A percentile compares a stretch with the other conserved stretches of the same genome.
Conservation (phyloP, 352 stramenopile genomes). For the Pythium grandisporangium region DNA sequence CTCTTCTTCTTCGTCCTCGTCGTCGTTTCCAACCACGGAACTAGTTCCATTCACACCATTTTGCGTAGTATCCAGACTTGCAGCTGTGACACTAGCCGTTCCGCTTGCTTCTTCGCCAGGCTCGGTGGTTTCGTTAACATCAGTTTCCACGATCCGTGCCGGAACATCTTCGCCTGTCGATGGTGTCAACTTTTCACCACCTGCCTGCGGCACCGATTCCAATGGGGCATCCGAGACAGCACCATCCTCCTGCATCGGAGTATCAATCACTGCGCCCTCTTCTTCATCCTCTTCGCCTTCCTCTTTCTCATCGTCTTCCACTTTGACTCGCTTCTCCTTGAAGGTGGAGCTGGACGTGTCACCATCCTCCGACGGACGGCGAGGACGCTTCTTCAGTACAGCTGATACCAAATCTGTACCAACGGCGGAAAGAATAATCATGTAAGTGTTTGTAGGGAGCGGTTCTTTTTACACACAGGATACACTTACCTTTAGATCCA, state of each 20-base stretch:
- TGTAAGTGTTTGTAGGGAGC: no score
- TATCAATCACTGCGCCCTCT: neutral
- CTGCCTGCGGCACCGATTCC: no score
- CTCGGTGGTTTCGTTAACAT: constrained; percentile 5
- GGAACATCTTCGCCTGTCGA: no score
- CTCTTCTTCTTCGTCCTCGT: constrained; percentile 9
- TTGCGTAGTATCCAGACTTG: no score
- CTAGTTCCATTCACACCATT: no score
- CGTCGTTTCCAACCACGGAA: no score
- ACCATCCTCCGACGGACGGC: constrained; percentile 19
- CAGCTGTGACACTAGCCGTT: neutral
- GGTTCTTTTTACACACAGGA: neutral
- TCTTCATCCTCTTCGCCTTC: constrained; percentile 13
- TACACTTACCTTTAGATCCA: constrained; percentile 9
- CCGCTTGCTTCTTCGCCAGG: neutral
- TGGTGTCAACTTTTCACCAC: no score
- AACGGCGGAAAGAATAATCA: no score
- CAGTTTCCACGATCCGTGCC: no score
- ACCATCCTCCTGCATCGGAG: neutral
- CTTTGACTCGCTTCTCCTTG: constrained; percentile 12
- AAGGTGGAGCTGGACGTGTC: constrained; percentile 5
- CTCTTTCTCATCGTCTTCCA: constrained; percentile 13
- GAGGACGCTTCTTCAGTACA: constrained; percentile 46
- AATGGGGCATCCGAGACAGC: neutral
- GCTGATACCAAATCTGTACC: constrained; percentile 24